Base-by-base conservation (phyloP, 2,329 filamentous ascomycete species). In the Apiospora rasikravindrae region DNA sequence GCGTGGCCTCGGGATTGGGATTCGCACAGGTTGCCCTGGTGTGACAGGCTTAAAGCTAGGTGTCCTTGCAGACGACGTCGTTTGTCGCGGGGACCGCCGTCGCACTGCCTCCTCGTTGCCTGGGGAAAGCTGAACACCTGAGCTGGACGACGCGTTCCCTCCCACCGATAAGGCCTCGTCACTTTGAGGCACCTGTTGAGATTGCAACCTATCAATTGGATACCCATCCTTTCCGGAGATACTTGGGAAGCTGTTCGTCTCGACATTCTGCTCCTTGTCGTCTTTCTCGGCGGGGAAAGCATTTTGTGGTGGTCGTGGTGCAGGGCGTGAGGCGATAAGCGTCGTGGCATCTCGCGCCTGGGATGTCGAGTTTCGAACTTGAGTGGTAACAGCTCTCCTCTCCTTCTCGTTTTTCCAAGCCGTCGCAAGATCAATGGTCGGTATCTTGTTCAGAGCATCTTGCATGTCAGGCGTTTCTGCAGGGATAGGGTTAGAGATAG, bases 401-500 rank as follows among this genome's bases (percentile, higher is more conserved):
- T 86, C 82, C 73, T 78, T 84, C 61, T 90, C 87, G 19, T 84
- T 83, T 72, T 76, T 81, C 0, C 83, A 85, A 2, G 88, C 88
- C 1, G 85, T 85, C 13, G 83, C 82, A 45, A 90, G 80, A 70
- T 87, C 87, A 42, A 89, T 80, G 0, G 86, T 88, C 26, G 76
- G 76, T 45, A 81, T 81, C 29, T 73, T 75, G 22, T 76, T 74
- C 10, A 81, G 72, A 14, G 79, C 74, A 57, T 77, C 78, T 44
- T 75, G 74, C 71, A 73, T 73, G 29, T 74, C 77, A 49, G 76
- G 73, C 45, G 77, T 74, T 49, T 76, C 73, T 11, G 73, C 73
- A 16, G 88, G 75, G 47, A 89, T 83, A 0, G 88, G 88, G 16
- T 83, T 81, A 14, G 88, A 89, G 45, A 90, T 90, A 5, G 77